Conservation (phyloP, 2,329 filamentous ascomycete species). For the Gnomoniopsis smithogilvyi region DNA sequence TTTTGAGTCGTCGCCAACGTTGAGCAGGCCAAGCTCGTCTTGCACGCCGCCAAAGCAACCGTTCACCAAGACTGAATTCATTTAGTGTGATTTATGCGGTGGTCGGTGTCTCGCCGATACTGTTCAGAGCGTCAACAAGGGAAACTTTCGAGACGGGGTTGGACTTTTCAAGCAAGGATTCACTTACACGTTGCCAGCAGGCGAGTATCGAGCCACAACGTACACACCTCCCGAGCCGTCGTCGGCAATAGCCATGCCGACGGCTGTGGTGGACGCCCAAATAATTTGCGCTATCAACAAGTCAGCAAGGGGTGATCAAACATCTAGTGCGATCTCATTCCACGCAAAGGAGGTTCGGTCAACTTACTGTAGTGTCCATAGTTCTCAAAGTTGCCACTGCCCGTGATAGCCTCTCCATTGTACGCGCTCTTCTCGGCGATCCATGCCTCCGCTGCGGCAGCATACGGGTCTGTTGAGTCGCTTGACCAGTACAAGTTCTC, state of each 20-base stretch:
- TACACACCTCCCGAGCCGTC: constrained; percentile 19
- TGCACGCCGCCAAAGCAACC: background rate
- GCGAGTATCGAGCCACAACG: constrained; percentile 21
- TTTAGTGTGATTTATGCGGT: background rate
- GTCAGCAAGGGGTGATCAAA: background rate
- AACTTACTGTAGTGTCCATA: constrained; percentile 22
- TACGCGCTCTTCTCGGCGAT: constrained; percentile 19
- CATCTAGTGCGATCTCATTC: background rate
- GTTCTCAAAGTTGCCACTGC: constrained; percentile 14
- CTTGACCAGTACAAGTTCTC: constrained; percentile 23
- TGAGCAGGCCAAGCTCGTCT: background rate
- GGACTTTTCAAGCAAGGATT: background rate
- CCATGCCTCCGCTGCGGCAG: constrained; percentile 18
- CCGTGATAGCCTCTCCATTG: constrained; percentile 18
- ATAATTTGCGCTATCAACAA: constrained; percentile 17
- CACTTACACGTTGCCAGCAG: constrained; percentile 20
- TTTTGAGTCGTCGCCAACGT: background rate
- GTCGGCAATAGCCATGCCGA: constrained; percentile 19
- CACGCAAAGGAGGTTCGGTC: background rate
- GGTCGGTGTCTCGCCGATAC: constrained; percentile 17
- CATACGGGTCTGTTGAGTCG: constrained; percentile 3
- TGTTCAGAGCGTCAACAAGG: background rate
- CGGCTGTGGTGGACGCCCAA: constrained; percentile 19
- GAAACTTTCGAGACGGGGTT: too few relatives aligned
- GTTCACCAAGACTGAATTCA: background rate